phyloP scores from a whole-genome alignment of 164 flowering plant genomes.

The Sedum album region DNA sequence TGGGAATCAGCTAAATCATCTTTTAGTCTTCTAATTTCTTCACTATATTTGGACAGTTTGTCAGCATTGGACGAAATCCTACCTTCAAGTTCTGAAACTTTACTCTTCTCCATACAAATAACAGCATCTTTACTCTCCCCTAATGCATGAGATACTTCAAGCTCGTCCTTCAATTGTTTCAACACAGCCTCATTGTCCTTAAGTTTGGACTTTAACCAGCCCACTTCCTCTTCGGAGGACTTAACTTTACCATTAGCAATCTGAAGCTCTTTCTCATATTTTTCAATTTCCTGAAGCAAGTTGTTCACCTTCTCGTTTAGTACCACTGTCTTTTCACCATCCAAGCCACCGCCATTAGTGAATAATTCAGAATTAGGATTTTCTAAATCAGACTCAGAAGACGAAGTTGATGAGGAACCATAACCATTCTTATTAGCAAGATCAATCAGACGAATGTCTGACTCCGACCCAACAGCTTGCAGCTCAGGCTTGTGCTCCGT shows the following conservation, averaged over 20 bases:
- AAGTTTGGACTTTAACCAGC: neutral
- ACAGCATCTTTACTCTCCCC: neutral
- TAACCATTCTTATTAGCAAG: neutral
- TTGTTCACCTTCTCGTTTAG: neutral
- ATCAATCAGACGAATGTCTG: too few species aligned
- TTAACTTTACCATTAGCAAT: neutral
- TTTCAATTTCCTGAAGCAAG: neutral
- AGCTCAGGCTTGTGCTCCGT: slow-evolving; percentile 2
- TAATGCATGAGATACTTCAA: neutral
- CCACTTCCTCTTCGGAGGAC: neutral
- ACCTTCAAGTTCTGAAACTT: neutral
- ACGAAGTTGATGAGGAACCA: neutral
- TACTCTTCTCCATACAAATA: neutral
- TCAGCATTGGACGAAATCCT: neutral
- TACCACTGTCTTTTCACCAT: neutral
- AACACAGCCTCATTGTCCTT: neutral
- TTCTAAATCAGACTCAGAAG: neutral
- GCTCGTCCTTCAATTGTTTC: neutral
- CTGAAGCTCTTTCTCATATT: neutral
- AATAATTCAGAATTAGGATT: neutral
- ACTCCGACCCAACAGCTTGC: slow-evolving; percentile 1
- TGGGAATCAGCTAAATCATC: neutral
- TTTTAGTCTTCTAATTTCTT: neutral
- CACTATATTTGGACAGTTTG: neutral
- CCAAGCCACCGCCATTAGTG: neutral